A percentile compares a stretch with the other conserved stretches of the same genome.
phyloP scores from a whole-genome alignment of 306 rosid species.

The Cicer judaicum region DNA sequence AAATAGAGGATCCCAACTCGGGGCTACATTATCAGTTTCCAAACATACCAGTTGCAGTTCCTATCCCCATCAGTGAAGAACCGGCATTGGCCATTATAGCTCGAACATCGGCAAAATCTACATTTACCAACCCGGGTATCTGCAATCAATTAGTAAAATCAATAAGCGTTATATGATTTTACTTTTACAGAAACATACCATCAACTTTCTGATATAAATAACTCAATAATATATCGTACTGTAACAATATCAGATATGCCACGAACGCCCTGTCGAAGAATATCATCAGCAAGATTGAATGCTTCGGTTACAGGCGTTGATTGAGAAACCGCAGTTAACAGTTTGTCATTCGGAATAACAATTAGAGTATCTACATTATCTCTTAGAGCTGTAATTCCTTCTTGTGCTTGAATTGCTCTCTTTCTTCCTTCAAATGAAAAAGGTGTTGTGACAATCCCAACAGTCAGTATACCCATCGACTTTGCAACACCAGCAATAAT shows the following conservation, averaged over 20 bases:
- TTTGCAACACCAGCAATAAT: conserved; percentile 91
- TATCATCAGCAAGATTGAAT: conserved; percentile 94
- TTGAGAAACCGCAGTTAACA: conserved; percentile 92
- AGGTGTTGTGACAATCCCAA: conserved; percentile 96
- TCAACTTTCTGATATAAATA: too few relatives aligned
- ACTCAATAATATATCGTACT: conserved; percentile 54
- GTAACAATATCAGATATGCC: conserved; percentile 98
- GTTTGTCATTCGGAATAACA: conserved; percentile 97
- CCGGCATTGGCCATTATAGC: conserved; percentile 98
- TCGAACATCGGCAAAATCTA: conserved; percentile 94
- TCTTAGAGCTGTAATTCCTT: conserved; percentile 96
- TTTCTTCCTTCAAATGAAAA: conserved; percentile 96
- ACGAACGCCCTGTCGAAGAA: conserved; percentile 97
- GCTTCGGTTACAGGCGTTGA: conserved; percentile 98
- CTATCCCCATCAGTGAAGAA: conserved; percentile 93
- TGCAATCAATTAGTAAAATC: conserved; percentile 51
- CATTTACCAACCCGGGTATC: conserved; percentile 94
- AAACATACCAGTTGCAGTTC: conserved; percentile 82
- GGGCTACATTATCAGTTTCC: conserved; percentile 8
- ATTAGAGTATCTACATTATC: conserved; percentile 94
- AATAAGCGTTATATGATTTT: conserved; percentile 23
- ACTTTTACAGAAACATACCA: not conserved
- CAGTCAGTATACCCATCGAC: conserved; percentile 96
- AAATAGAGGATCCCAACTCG: too few relatives aligned
- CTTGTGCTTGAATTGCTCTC: conserved; percentile 99